A percentile compares a stretch with the other conserved stretches of the same genome.
Evolutionary conservation across 495 filamentous ascomycete genomes (phyloP).

Genomic region (Annulohypoxylon moriforme): DNA sequence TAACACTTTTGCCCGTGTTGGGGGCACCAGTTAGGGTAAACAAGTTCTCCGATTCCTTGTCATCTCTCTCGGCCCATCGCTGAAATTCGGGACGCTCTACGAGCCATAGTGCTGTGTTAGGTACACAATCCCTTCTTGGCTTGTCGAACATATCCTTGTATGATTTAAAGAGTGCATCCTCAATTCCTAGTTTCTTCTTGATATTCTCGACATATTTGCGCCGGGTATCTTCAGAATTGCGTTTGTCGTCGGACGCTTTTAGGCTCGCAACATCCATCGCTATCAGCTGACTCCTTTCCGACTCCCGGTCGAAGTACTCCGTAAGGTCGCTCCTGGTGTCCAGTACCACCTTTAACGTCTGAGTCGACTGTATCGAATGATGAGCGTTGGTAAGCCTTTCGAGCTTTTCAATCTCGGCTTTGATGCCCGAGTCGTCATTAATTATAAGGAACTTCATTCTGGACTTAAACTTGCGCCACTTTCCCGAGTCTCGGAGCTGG

Average conservation of each 20-base stretch:
- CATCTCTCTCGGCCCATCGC: conserved; percentile 3
- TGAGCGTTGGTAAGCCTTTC: conserved; percentile 1
- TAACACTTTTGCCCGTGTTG: not conserved
- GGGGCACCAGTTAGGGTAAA: not conserved
- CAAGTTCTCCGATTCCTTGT: not conserved
- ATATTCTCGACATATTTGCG: not conserved
- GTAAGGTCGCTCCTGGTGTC: conserved; percentile 2
- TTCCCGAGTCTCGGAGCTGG: conserved; percentile 32
- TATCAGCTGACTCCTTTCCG: conserved; percentile 2
- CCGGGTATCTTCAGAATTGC: not conserved
- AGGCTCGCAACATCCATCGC: conserved; percentile 1
- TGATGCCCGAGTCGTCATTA: not conserved
- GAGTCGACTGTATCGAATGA: conserved; percentile 4
- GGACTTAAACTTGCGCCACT: conserved; percentile 40
- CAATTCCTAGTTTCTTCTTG: not conserved
- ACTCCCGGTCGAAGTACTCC: not conserved
- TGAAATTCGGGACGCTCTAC: conserved; percentile 3
- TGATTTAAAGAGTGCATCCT: not conserved
- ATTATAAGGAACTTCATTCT: conserved; percentile 31
- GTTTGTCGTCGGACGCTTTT: not conserved
- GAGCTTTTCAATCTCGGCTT: conserved; percentile 1
- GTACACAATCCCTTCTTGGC: not conserved
- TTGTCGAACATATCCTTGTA: conserved; percentile 8
- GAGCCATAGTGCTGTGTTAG: conserved; percentile 1
- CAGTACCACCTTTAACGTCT: not conserved